Evolutionary conservation across 2,329 filamentous ascomycete species (phyloP), one percentile per base, ranked within the genome.

Genomic region (Aspergillus sp.): DNA sequence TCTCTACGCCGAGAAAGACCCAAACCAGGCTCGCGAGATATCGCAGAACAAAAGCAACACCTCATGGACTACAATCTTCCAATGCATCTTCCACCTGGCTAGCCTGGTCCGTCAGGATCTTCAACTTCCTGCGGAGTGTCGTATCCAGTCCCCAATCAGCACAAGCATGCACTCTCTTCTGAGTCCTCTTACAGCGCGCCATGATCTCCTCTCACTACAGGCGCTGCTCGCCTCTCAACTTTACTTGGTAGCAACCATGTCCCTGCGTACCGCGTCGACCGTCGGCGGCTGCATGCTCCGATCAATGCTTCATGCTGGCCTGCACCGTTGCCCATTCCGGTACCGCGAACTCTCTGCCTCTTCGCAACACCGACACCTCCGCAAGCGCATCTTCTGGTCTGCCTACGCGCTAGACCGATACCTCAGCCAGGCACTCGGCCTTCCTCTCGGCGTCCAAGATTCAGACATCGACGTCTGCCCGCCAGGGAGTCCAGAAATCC

Each of bases 61-160:
- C 34, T 72, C 71, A 59, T 69, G 74, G 75, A 74, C 72, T n/a
- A 65, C 70, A 4, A 81, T 79, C 2, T 79, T 84, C 46, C 82
- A 83, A 64, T 82, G 82, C 56, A 75, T 84, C n/a, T 82, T 84
- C 66, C 82, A 82, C 54, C 76, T 84, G 17, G 81, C 81, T 2
- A 74, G 66, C 58, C 69, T 75, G 8, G 66, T 75, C n/a, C 68
- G 70, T 13, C 69, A 72, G 22, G 69, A 77, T 28, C 58, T 77
- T 4, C 63, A 69, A 22, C 68, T 81, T 3, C 71, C 76, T 2
- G 62, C 69, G 1, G 68, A 70, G 19, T 79, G 71, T 11, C 73
- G 70, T 41, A 80, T 82, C 51, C 71, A 74, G 43, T 77, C 78
- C 13, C 72, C 76, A 0, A 69, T 72, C 9, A 76, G 53, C 30